phyloP scores from a whole-genome alignment of 2,329 filamentous ascomycete genomes.

The Verticillium longisporum region DNA sequence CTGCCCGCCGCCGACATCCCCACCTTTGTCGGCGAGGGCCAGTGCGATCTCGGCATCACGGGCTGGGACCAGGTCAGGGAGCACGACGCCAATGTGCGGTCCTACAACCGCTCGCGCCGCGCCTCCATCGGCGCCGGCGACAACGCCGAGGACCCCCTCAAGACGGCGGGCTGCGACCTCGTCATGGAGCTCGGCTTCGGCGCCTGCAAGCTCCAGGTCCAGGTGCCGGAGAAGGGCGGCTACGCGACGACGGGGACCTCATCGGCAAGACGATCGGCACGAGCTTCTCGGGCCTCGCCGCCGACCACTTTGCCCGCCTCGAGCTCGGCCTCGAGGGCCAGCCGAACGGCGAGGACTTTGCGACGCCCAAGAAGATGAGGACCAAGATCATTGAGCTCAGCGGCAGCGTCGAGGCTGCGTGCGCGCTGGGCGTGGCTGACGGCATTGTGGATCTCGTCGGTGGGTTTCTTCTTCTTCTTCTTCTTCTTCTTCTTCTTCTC shows the following conservation, averaged over 20 bases:
- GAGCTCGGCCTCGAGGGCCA: constrained; percentile 49
- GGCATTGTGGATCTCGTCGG: constrained; percentile 96
- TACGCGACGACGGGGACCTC: constrained; percentile 65
- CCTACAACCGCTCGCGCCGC: constrained; percentile 38
- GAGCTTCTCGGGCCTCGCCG: constrained; percentile 82
- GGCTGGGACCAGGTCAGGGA: constrained; percentile 89
- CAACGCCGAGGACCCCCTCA: constrained; percentile 34
- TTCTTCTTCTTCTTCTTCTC: background rate
- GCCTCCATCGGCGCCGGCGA: constrained; percentile 38
- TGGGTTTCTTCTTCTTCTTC: constrained; percentile 36
- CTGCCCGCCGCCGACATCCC: constrained; percentile 96
- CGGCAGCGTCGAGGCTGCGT: constrained; percentile 95
- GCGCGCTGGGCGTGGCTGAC: constrained; percentile 89
- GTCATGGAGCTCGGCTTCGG: constrained; percentile 90
- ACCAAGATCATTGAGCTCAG: constrained; percentile 93
- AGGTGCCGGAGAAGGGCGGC: constrained; percentile 80
- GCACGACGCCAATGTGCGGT: constrained; percentile 62
- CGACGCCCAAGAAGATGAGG: constrained; percentile 48
- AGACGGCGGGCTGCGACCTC: constrained; percentile 65
- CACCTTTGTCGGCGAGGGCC: constrained; percentile 92
- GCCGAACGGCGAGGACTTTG: constrained; percentile 24
- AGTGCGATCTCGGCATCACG: constrained; percentile 90
- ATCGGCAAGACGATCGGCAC: constrained; percentile 92
- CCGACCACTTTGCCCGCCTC: constrained; percentile 75
- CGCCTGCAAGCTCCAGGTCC: constrained; percentile 88